These are phyloP conservation scores for Plantago coronopus DNA, from an alignment of 305 asterid species.

Conservation along the genomic window DNA sequence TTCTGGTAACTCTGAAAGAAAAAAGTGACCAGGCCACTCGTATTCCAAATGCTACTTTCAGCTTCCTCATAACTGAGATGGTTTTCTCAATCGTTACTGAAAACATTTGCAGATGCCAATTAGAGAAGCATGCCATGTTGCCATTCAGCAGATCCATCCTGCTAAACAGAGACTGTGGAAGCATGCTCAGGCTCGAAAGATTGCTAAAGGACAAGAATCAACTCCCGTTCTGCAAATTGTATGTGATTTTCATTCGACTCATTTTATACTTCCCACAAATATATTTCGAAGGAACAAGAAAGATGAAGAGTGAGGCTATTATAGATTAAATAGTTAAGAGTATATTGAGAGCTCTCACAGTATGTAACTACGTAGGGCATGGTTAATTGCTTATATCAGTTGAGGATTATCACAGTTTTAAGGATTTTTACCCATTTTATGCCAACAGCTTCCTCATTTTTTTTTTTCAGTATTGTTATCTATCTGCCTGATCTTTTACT, in stretches of 20 bases:
- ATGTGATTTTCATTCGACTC: constrained; percentile 24
- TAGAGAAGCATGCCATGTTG: constrained; percentile 98
- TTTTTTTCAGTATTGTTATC: too few species aligned
- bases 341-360: too few species aligned
- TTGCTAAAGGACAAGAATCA: constrained; percentile 67
- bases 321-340: not conserved
- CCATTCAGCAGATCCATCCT: constrained; percentile 86
- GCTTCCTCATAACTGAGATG: constrained; percentile 14
- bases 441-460: too few species aligned
- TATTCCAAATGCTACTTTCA: not conserved
- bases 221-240: constrained; percentile 95
- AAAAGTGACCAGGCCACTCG: not conserved
- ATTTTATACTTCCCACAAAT: not conserved
- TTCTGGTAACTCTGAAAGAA: not conserved
- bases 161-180: constrained; percentile 92
- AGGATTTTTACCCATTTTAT: too few species aligned
- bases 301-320: not conserved
- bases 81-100: constrained; percentile 11
- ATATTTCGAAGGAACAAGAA: not conserved
- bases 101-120: constrained; percentile 71
- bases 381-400: too few species aligned
- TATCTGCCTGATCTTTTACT: too few species aligned
- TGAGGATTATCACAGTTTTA: too few species aligned
- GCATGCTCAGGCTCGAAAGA: constrained; percentile 93
- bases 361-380: too few species aligned